These are phyloP conservation scores for Trifolium pratense DNA, from an alignment of 306 rosid genomes.

Conservation along the genomic window DNA sequence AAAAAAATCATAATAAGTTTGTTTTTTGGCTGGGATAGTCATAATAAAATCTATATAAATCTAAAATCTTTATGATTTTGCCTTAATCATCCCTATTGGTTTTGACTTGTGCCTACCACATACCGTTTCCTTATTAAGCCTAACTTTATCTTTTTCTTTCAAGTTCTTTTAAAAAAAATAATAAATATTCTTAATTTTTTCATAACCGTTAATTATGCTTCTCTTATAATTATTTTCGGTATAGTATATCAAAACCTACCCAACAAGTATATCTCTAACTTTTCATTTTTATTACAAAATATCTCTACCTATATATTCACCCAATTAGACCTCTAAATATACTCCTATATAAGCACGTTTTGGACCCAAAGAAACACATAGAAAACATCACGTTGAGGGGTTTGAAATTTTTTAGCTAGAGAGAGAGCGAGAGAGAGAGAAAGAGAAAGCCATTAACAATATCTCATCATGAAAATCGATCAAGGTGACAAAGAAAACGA, in stretches of 20 bases:
- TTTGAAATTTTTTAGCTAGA: background rate
- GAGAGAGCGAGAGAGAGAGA: background rate
- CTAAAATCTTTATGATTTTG: background rate
- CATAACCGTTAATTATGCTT: background rate
- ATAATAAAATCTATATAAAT: background rate
- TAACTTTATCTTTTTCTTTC: background rate
- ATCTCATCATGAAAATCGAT: background rate
- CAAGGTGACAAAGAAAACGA: constrained; percentile 14
- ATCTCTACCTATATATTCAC: background rate
- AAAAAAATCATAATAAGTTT: background rate
- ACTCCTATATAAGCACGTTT: background rate
- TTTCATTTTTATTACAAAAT: no score
- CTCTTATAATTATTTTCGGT: background rate
- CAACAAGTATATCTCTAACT: background rate
- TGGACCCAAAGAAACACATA: background rate
- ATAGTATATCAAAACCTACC: background rate
- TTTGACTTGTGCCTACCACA: background rate
- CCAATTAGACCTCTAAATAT: background rate
- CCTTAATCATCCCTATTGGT: background rate
- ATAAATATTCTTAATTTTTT: background rate
- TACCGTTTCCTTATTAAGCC: background rate
- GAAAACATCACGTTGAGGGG: background rate
- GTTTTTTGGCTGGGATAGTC: background rate
- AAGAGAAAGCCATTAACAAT: background rate
- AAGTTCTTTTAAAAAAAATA: background rate